phyloP scores from a whole-genome alignment of 2,329 filamentous ascomycete species.

The Cladosporium oxysporum region DNA sequence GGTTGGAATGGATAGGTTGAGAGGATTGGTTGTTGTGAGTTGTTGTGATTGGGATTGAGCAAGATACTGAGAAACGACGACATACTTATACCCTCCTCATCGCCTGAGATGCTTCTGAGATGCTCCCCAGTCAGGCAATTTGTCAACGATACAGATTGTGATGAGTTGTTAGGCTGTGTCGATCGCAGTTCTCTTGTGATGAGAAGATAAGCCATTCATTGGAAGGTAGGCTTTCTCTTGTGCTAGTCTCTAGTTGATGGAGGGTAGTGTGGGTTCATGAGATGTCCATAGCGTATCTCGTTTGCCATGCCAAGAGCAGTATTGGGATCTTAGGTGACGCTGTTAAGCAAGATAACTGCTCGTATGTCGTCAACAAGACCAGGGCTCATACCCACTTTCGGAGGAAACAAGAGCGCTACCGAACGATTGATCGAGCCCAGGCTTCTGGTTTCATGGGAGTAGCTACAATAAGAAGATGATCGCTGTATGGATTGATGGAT shows the following conservation, averaged over 20 bases:
- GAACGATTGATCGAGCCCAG: background rate
- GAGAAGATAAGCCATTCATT: slow-evolving; percentile 12
- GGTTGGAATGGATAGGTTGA: background rate
- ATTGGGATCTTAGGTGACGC: slow-evolving; percentile 4
- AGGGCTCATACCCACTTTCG: slow-evolving; percentile 4
- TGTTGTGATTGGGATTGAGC: background rate
- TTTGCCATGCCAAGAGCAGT: background rate
- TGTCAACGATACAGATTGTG: background rate
- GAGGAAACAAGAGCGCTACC: background rate
- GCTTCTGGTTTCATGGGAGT: slow-evolving; percentile 12
- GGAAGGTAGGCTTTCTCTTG: background rate
- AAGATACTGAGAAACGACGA: background rate
- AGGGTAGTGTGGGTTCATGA: background rate
- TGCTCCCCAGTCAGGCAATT: background rate
- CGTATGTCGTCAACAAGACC: background rate
- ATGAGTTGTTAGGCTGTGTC: slow-evolving; percentile 8
- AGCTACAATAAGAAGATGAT: slow-evolving; percentile 5
- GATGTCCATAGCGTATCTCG: slow-evolving; percentile 17
- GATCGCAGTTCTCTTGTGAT: background rate
- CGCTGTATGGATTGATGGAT: slow-evolving; percentile 10
- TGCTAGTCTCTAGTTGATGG: background rate
- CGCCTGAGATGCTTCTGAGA: background rate
- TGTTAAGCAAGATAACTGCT: slow-evolving; percentile 1
- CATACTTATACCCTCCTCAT: slow-evolving; percentile 14
- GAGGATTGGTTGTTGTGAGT: background rate